Evolutionary conservation across 1,284 basidiomycete species (phyloP), one percentile per base, ranked within the genome.

Genomic region (Apiotrichum mycotoxinovorans): DNA sequence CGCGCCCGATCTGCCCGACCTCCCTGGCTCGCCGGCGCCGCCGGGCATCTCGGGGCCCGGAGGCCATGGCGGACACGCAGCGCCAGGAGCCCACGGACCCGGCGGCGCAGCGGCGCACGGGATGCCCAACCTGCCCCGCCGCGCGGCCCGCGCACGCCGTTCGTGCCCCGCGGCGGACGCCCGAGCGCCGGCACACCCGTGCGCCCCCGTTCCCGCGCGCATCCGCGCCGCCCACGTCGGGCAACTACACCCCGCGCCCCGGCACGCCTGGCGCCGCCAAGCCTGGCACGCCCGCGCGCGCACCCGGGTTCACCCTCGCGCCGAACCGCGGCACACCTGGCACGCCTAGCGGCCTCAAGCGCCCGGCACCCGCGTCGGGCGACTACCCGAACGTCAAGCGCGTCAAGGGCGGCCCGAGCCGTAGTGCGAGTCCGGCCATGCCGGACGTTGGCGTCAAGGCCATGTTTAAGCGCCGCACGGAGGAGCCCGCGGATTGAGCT

Each of bases 1-100:
- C 22, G 58, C 58, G 10, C 62, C 62, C 25, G 62, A 63, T 26
- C 51, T 57, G 11, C 58, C 60, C 22, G 60, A 62, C 40, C 8
- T 59, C 1, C 49, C 54, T 20, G 51, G 25, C 35, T 30, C 46
- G 17, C 47, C 49, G 12, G 38, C 49, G 7, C 26, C 25, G 15
- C 33, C 35, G 15, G 30, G 7, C 30, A 30, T 30, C 30, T 30
- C 30, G 30, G 30, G 30, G 12, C 30, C 30, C 7, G 30, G 30
- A 30, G 30, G 30, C 30, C 7, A 5, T 5, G 30, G 30, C 5
- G 30, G 30, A 30, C 30, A n/a, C n/a, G n/a, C 20, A 30, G 30
- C 25, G 8, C 4, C 43, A 12, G 43, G 43, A 8, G 25, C 30
- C 3, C 20, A 25, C 22, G 46, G 45, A 17, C n/a, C 25, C 10